Evolutionary conservation across 2,329 filamentous ascomycete genomes (phyloP).

Genomic region (Fusarium paranaense): DNA sequence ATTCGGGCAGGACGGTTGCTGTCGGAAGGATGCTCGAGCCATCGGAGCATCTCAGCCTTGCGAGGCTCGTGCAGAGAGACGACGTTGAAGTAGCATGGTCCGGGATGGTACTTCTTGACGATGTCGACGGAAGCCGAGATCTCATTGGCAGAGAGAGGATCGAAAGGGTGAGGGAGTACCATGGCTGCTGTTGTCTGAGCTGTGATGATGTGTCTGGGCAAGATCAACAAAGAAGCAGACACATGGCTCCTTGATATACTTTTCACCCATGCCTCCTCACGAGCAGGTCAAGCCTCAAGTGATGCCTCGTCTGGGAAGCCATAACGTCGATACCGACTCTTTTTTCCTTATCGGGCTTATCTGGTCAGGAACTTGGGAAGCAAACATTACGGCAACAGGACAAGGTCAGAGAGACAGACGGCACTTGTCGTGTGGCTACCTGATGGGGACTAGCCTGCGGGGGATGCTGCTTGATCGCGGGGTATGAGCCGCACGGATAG

Average conservation of each 20-base stretch:
- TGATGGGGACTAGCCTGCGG: slow-evolving; percentile 12
- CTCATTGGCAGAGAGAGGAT: slow-evolving; percentile 72
- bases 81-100: slow-evolving; percentile 84
- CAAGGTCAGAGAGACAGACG: background rate
- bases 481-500: slow-evolving; percentile 36
- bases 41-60: slow-evolving; percentile 85
- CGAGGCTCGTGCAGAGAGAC: slow-evolving; percentile 87
- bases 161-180: slow-evolving; percentile 42
- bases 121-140: slow-evolving; percentile 72
- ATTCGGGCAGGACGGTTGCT: slow-evolving; percentile 74
- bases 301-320: slow-evolving; percentile 13
- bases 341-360: slow-evolving; percentile 34
- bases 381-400: background rate
- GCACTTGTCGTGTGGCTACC: slow-evolving; percentile 1
- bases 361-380: background rate
- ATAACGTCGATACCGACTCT: slow-evolving; percentile 31
- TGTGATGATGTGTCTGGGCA: background rate
- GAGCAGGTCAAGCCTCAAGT: background rate
- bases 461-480: slow-evolving; percentile 10
- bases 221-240: background rate
- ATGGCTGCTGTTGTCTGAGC: slow-evolving; percentile 10
- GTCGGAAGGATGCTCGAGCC: slow-evolving; percentile 75
- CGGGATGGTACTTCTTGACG: slow-evolving; percentile 73
- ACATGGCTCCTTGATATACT: slow-evolving; percentile 24
- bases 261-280: background rate